Conservation (phyloP, 805 yeast species). For the Metschnikowia rubicola region DNA sequence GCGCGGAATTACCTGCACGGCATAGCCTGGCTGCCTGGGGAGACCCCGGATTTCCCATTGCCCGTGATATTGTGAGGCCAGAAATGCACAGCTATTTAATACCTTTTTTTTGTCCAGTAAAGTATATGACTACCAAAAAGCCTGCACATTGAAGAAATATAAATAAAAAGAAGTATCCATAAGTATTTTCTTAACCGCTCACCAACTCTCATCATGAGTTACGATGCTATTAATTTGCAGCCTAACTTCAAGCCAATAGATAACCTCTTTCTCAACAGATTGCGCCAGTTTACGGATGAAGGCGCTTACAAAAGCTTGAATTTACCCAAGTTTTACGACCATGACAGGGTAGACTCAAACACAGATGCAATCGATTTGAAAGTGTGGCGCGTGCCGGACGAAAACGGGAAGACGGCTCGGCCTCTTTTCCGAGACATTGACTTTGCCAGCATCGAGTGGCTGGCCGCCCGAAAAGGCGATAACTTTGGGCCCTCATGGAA, state of each 20-base stretch:
- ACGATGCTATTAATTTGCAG: slow-evolving; percentile 27
- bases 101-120: too few relatives aligned
- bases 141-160: too few relatives aligned
- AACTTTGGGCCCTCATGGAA: slow-evolving; percentile 95
- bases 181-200: too few relatives aligned
- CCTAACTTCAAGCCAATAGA: slow-evolving; percentile 80
- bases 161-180: too few relatives aligned
- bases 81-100: too few relatives aligned
- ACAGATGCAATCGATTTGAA: slow-evolving; percentile 49
- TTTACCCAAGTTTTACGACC: slow-evolving; percentile 77
- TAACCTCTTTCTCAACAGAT: slow-evolving; percentile 63
- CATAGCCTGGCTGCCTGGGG: too few relatives aligned
- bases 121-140: too few relatives aligned
- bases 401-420: slow-evolving; percentile 45
- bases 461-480: slow-evolving; percentile 64
- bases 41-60: too few relatives aligned
- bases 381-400: slow-evolving; percentile 73
- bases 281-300: slow-evolving; percentile 74
- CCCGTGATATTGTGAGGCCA: too few relatives aligned
- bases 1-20: too few relatives aligned
- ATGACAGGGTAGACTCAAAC: slow-evolving; percentile 48
- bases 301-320: slow-evolving; percentile 74
- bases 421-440: slow-evolving; percentile 61
- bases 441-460: slow-evolving; percentile 45
- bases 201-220: slow-evolving; percentile 9